Conservation (phyloP, 2,329 filamentous ascomycete species). For the Fusarium sp. region DNA sequence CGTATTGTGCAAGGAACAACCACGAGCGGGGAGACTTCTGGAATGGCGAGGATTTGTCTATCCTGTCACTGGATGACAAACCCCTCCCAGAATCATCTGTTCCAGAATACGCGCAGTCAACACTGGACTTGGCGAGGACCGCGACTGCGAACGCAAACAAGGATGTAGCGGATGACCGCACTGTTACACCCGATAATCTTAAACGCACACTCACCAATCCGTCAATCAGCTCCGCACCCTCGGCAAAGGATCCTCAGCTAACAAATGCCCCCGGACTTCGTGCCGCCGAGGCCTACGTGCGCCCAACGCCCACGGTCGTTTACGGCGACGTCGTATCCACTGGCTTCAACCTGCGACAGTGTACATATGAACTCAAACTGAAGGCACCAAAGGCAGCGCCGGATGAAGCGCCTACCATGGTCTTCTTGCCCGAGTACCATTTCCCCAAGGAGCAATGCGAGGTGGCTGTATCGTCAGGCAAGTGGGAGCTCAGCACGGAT, state of each 20-base stretch:
- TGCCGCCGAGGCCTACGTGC: conserved; percentile 91
- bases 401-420: conserved; percentile 76
- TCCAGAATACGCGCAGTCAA: conserved; percentile 58
- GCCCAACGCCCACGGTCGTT: conserved; percentile 80
- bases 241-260: conserved; percentile 63
- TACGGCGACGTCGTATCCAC: conserved; percentile 76
- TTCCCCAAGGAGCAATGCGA: conserved; percentile 79
- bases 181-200: conserved; percentile 78
- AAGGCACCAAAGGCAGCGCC: conserved; percentile 65
- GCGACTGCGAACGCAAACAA: conserved; percentile 42
- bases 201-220: conserved; percentile 74
- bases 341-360: conserved; percentile 83
- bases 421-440: conserved; percentile 92
- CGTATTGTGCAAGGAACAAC: conserved; percentile 83
- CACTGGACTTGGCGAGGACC: conserved; percentile 50
- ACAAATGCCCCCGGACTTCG: conserved; percentile 78
- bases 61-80: conserved; percentile 85
- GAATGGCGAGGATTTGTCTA: conserved; percentile 97
- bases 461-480: conserved; percentile 83
- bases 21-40: conserved; percentile 92
- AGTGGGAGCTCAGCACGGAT: conserved; percentile 84
- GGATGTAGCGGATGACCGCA: conserved; percentile 61
- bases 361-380: conserved; percentile 78
- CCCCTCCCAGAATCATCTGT: conserved; percentile 62
- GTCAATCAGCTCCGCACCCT: conserved; percentile 68